Evolutionary conservation across 2,329 filamentous ascomycete species (phyloP).

Genomic region (Elsinoe batatas): DNA sequence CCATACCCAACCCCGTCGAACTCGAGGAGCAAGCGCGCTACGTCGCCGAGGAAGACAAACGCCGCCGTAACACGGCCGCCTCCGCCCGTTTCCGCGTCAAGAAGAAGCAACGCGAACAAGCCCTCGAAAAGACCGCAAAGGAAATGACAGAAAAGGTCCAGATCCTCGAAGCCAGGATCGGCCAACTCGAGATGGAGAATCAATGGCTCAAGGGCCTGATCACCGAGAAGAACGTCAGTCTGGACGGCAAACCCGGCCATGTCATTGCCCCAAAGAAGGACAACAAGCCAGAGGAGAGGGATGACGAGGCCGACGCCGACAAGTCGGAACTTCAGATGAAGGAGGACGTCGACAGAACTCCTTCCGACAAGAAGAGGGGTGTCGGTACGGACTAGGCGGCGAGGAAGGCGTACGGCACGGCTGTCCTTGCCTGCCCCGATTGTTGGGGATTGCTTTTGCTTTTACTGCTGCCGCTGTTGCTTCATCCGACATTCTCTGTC

Average conservation of each 20-base stretch:
- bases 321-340: not conserved
- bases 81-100: slow-evolving; percentile 44
- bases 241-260: not conserved
- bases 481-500: not conserved
- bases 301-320: not conserved
- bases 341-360: slow-evolving; percentile 5
- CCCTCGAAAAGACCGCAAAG: slow-evolving; percentile 41
- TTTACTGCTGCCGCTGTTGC: not conserved
- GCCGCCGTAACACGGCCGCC: slow-evolving; percentile 44
- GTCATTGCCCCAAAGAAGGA: not conserved
- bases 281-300: not conserved
- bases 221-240: slow-evolving; percentile 36
- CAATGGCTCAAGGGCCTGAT: slow-evolving; percentile 44
- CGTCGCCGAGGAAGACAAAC: slow-evolving; percentile 45
- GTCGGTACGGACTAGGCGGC: slow-evolving; percentile 7
- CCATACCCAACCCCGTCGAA: slow-evolving; percentile 25
- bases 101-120: slow-evolving; percentile 47
- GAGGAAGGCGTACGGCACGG: slow-evolving; percentile 12
- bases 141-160: slow-evolving; percentile 41
- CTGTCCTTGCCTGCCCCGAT: slow-evolving; percentile 10
- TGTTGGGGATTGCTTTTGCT: not conserved
- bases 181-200: slow-evolving; percentile 44
- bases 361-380: slow-evolving; percentile 10
- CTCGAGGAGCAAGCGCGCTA: slow-evolving; percentile 38
- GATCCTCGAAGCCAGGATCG: slow-evolving; percentile 36